phyloP scores from a whole-genome alignment of 768 basidiomycete species.

The Auricularia heimuer region DNA sequence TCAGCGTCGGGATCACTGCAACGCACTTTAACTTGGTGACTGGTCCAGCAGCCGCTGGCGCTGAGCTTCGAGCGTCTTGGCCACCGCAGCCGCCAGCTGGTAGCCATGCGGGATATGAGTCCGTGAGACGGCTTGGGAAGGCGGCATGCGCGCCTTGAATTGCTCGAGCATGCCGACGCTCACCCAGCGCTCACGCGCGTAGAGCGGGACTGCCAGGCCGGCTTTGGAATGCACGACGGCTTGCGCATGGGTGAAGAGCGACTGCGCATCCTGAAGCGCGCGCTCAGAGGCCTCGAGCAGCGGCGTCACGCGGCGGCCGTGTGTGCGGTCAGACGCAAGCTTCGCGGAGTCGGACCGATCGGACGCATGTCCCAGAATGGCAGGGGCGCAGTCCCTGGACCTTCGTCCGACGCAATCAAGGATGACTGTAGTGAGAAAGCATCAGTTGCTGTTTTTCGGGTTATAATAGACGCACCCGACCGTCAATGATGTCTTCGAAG shows the following conservation, averaged over 20 bases:
- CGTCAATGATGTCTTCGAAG: too few species aligned
- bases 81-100: constrained; percentile 63
- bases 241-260: constrained; percentile 62
- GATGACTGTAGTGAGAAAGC: too few species aligned
- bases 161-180: constrained; percentile 66
- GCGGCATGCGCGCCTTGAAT: constrained; percentile 42
- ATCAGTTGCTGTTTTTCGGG: too few species aligned
- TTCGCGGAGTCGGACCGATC: too few species aligned
- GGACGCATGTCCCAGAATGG: too few species aligned
- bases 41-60: constrained; percentile 43
- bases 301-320: constrained; percentile 37
- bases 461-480: too few species aligned
- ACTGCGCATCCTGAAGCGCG: constrained; percentile 68
- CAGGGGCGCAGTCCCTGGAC: too few species aligned
- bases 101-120: not conserved
- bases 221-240: constrained; percentile 55
- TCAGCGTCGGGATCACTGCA: too few species aligned
- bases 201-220: constrained; percentile 54
- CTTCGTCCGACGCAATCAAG: too few species aligned
- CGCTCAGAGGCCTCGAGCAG: constrained; percentile 76
- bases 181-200: constrained; percentile 74
- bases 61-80: constrained; percentile 66
- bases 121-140: too few species aligned
- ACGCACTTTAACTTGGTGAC: constrained; percentile 43
- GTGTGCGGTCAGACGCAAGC: not conserved